phyloP scores from a whole-genome alignment of 129 eudicot species.

The Escallonia rubra region DNA sequence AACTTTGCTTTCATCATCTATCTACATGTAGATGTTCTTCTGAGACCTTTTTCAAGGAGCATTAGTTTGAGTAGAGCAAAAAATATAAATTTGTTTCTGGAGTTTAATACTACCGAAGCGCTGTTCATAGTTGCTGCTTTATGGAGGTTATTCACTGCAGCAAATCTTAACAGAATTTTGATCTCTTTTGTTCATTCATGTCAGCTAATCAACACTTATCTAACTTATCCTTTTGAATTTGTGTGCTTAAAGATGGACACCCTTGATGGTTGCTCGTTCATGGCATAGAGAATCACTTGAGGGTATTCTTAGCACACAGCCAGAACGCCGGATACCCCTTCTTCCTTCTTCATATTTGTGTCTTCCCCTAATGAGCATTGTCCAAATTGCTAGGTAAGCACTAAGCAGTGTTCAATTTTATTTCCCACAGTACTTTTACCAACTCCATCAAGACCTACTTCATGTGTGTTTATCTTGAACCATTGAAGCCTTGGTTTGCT shows the following conservation, averaged over 20 bases:
- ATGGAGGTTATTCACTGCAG: neutral
- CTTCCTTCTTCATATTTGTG: constrained; percentile 80
- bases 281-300: constrained; percentile 85
- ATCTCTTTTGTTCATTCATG: neutral
- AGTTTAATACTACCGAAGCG: too few relatives aligned
- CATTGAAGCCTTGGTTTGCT: constrained; percentile 4
- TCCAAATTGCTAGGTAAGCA: constrained; percentile 73
- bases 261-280: constrained; percentile 86
- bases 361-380: constrained; percentile 86
- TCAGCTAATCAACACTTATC: neutral
- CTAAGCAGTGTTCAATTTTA: neutral
- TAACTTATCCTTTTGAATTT: neutral
- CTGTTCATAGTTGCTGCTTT: neutral
- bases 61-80: too few relatives aligned
- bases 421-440: neutral
- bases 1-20: too few relatives aligned
- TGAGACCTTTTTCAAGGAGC: neutral
- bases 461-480: neutral
- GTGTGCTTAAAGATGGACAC: constrained; percentile 57
- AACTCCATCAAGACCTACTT: neutral
- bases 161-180: neutral
- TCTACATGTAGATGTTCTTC: too few relatives aligned
- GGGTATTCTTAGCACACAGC: constrained; percentile 48
- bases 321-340: constrained; percentile 22
- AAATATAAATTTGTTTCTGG: too few relatives aligned